phyloP scores from a whole-genome alignment of 2,329 filamentous ascomycete genomes.

The Neofusicoccum kwambonambiense region DNA sequence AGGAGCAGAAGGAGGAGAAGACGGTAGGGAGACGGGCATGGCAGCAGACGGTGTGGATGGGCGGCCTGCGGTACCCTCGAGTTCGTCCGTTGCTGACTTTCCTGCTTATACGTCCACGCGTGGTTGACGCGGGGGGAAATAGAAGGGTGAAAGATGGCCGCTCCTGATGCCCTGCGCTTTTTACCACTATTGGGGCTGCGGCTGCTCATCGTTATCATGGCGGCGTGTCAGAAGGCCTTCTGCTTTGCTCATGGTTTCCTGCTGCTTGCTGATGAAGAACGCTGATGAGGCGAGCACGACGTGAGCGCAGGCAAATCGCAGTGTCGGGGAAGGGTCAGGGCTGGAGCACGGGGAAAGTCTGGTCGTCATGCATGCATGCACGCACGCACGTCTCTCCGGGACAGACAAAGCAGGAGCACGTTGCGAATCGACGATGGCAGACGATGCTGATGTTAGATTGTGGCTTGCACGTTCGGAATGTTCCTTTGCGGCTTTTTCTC shows the following conservation, averaged over 20 bases:
- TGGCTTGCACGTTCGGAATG: neutral
- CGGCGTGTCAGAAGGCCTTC: neutral
- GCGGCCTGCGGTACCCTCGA: no score
- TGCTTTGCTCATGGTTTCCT: neutral
- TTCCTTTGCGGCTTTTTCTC: neutral
- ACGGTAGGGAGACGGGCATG: no score
- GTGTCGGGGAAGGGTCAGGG: neutral
- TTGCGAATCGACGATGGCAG: conserved; percentile 1
- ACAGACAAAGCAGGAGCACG: neutral
- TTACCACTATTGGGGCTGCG: conserved; percentile 1
- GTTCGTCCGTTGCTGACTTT: no score
- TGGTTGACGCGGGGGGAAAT: neutral
- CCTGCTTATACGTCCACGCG: neutral
- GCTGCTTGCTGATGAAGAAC: neutral
- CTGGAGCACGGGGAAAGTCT: neutral
- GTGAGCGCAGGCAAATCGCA: neutral
- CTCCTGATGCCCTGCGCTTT: conserved; percentile 10
- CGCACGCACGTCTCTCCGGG: neutral
- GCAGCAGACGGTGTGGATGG: no score
- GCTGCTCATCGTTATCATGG: neutral
- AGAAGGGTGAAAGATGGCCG: neutral
- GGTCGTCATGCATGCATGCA: neutral
- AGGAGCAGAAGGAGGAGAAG: no score
- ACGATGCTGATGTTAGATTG: neutral
- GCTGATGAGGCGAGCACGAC: neutral